Evolutionary conservation across 75 land plant species (phyloP).

Genomic region (Picea glauca): DNA sequence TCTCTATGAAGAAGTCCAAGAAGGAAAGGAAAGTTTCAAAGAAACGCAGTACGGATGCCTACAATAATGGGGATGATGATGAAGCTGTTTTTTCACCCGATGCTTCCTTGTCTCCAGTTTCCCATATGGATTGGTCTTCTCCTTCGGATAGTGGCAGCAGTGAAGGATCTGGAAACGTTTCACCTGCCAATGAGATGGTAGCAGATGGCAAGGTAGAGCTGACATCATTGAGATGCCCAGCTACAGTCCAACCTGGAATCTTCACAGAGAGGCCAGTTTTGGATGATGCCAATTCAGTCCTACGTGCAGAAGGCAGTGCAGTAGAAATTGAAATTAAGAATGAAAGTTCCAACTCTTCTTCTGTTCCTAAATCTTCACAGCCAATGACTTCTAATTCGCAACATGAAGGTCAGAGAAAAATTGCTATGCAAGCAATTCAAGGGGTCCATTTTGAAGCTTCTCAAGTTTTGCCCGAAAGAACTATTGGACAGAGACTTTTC

Average conservation of each 20-base stretch:
- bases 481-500: constrained; percentile 15
- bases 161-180: constrained; percentile 6
- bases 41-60: constrained; percentile 39
- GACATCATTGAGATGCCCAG: constrained; percentile 4
- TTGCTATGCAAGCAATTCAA: not conserved
- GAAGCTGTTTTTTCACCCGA: constrained; percentile 13
- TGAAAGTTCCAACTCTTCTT: constrained; percentile 19
- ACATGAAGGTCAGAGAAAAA: constrained; percentile 5
- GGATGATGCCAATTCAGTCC: not conserved
- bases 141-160: constrained; percentile 2
- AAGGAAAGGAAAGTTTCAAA: constrained; percentile 40
- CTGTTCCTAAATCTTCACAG: not conserved
- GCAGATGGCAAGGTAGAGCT: not conserved
- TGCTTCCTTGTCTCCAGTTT: constrained; percentile 2
- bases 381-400: constrained; percentile 1
- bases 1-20: constrained; percentile 53
- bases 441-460: not conserved
- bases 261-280: not conserved
- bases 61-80: constrained; percentile 40
- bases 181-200: not conserved
- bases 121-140: constrained; percentile 6
- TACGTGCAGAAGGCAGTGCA: not conserved
- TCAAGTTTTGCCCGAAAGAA: constrained; percentile 15
- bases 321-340: constrained; percentile 7
- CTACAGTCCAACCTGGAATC: constrained; percentile 2